Base-by-base conservation (phyloP, 768 basidiomycete genomes). In the Leccinum boreale region DNA sequence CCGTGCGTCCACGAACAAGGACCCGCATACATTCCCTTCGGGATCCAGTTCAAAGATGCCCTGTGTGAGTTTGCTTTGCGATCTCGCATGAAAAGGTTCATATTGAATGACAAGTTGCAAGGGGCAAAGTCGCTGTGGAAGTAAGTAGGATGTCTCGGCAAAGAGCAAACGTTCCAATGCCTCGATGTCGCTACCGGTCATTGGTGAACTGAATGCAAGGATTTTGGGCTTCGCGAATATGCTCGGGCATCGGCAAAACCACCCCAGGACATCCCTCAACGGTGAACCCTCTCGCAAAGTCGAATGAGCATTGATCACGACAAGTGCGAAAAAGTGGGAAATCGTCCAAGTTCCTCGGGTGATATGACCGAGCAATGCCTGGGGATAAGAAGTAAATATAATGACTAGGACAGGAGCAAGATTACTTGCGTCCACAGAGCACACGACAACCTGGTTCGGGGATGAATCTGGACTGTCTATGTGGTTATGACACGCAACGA, bases 41-140 rank as follows among this genome's bases (percentile, higher is more conserved):
- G 73, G 72, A 67, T 83, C 77, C 15, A 83, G 65, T 50, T 72
- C 71, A 49, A 73, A 79, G 50, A 89, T 72, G 46, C 78, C 72
- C 56, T 78, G 77, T 52, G 78, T 74, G 36, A 88, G 70, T 36
- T 67, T 68, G 44, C 78, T 80, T 44, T 77, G 79, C 11, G 65
- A 62, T 7, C 65, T 62, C 26, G 69, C 60, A n/a, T 63, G 56
- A 9, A 72, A 61, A 19, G 74, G 57, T 44, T 83, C 82, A 58
- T 86, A 89, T 28, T 79, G 70, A 26, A 88, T 70, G 21, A 88
- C 79, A 3, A 80, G 58, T 65, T 87, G 85, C 26, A 65, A 70
- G 12, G 84, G 82, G 17, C 68, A 67, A 62, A 77, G 73, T 28
- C 70, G 42, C 70, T 68, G 29, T 72, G 67, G 59, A 71, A 67